Evolutionary conservation across 352 stramenopile species (phyloP).

Genomic region (Globisporangium carolinianum): DNA sequence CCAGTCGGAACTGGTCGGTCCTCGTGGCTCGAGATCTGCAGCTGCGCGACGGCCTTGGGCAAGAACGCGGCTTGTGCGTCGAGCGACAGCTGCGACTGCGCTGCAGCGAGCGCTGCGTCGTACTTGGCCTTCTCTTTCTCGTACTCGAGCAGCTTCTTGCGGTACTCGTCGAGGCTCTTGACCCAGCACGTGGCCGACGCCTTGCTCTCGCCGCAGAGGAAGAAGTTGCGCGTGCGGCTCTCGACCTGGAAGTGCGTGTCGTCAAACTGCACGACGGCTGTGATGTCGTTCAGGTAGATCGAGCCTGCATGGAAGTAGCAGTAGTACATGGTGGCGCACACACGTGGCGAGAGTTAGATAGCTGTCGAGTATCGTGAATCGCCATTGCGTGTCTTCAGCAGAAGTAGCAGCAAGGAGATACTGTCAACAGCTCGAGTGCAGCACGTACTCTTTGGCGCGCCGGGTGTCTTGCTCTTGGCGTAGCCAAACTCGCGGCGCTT

Average conservation of each 20-base stretch:
- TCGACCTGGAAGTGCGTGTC: conserved; percentile 84
- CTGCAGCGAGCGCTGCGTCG: conserved; percentile 13
- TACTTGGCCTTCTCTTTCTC: conserved; percentile 56
- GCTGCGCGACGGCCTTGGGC: background rate
- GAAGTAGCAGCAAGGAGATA: too few relatives aligned
- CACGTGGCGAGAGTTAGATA: background rate
- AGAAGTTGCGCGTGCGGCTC: conserved; percentile 78
- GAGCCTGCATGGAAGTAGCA: conserved; percentile 29
- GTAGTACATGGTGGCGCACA: too few relatives aligned
- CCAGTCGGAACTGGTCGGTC: background rate
- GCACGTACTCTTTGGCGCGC: conserved; percentile 35
- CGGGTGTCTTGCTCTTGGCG: conserved; percentile 35
- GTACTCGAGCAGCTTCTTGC: conserved; percentile 56
- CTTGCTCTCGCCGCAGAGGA: conserved; percentile 81
- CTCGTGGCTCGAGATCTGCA: background rate
- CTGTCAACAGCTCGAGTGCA: too few relatives aligned
- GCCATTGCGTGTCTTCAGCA: too few relatives aligned
- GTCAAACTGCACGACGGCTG: conserved; percentile 78
- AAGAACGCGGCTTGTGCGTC: conserved; percentile 2
- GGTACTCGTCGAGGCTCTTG: conserved; percentile 75
- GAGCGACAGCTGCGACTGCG: conserved; percentile 4
- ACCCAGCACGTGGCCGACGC: conserved; percentile 75
- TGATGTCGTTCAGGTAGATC: conserved; percentile 84
- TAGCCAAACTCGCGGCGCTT: conserved; percentile 76
- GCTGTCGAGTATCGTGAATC: too few relatives aligned